Percentiles rank a stretch among this genome's conserved stretches.
Evolutionary conservation across 805 yeast species (phyloP).

Genomic region (Ogataea chonburiensis): DNA sequence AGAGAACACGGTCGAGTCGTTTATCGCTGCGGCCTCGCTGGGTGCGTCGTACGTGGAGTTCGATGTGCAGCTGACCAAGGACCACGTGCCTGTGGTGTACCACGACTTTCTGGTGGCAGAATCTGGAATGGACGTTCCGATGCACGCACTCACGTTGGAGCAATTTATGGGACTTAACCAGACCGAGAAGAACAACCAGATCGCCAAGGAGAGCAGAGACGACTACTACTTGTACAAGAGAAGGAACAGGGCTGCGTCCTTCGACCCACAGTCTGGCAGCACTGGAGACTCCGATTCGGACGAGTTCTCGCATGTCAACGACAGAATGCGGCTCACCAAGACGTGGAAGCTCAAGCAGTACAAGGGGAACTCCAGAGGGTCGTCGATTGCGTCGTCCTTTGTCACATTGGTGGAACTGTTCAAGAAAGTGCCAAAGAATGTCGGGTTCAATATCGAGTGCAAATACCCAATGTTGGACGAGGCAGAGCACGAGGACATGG

Average conservation of each 20-base stretch:
- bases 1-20: constrained; percentile 92
- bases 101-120: constrained; percentile 95
- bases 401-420: constrained; percentile 86
- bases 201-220: constrained; percentile 27
- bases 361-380: constrained; percentile 91
- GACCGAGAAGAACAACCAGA: constrained; percentile 16
- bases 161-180: constrained; percentile 69
- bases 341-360: constrained; percentile 84
- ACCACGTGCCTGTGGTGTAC: constrained; percentile 85
- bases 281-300: constrained; percentile 9
- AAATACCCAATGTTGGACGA: constrained; percentile 96
- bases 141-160: constrained; percentile 88
- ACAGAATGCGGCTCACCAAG: constrained; percentile 81
- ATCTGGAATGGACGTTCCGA: constrained; percentile 93
- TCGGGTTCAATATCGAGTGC: constrained; percentile 93
- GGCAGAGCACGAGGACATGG: constrained; percentile 85
- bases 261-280: constrained; percentile 10
- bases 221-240: constrained; percentile 32
- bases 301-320: constrained; percentile 41
- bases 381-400: constrained; percentile 86
- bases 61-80: constrained; percentile 94
- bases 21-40: constrained; percentile 91
- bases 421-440: constrained; percentile 72
- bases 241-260: constrained; percentile 40
- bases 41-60: constrained; percentile 97